A percentile compares a stretch with the other conserved stretches of the same genome.
phyloP scores from a whole-genome alignment of 2,329 filamentous ascomycete species.

The Sclerotinia subarctica region DNA sequence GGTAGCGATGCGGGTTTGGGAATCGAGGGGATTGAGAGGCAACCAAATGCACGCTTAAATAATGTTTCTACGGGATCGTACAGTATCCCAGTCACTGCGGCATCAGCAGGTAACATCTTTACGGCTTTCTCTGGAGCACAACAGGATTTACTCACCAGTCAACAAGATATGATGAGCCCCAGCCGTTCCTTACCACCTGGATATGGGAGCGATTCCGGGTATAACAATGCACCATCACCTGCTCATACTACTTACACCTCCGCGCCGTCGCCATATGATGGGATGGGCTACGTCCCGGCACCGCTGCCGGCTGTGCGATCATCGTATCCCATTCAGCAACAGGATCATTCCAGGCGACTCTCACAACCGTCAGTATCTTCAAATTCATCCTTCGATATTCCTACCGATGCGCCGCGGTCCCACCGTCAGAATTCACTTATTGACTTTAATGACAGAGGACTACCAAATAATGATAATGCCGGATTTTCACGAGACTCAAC shows the following conservation, averaged over 20 bases:
- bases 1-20: constrained; percentile 56
- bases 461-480: constrained; percentile 52
- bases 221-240: constrained; percentile 60
- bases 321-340: constrained; percentile 53
- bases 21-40: constrained; percentile 56
- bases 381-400: constrained; percentile 44
- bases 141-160: constrained; percentile 63
- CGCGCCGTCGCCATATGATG: constrained; percentile 65
- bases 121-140: constrained; percentile 54
- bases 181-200: constrained; percentile 60
- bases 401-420: constrained; percentile 33
- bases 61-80: constrained; percentile 65
- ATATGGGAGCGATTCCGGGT: constrained; percentile 63
- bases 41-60: constrained; percentile 57
- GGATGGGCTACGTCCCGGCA: constrained; percentile 69
- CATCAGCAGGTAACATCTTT: constrained; percentile 67
- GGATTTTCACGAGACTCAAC: constrained; percentile 79
- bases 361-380: constrained; percentile 79
- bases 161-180: constrained; percentile 70
- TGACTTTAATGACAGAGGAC: constrained; percentile 60
- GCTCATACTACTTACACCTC: constrained; percentile 36
- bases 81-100: constrained; percentile 66
- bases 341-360: constrained; percentile 61
- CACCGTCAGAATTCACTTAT: constrained; percentile 60
- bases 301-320: constrained; percentile 46